Conservation (phyloP, 2,329 filamentous ascomycete species). For the Hymenoscyphus albidus region DNA sequence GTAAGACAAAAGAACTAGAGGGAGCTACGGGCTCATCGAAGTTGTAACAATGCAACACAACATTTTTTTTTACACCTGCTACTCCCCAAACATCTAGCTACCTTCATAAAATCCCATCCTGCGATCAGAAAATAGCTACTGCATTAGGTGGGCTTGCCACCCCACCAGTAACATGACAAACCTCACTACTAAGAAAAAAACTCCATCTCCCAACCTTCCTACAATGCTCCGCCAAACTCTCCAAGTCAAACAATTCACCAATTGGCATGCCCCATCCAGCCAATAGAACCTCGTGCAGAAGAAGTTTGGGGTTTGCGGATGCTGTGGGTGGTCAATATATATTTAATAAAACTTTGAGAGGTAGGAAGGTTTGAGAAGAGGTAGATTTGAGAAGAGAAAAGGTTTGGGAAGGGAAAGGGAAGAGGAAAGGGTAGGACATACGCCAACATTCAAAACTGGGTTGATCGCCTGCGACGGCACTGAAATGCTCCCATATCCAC, state of each 20-base stretch:
- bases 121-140: conserved; percentile 20
- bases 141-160: conserved; percentile 31
- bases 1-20: conserved; percentile 51
- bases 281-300: conserved; percentile 19
- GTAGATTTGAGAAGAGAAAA: background rate
- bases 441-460: conserved; percentile 30
- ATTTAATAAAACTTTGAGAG: background rate
- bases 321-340: background rate
- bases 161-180: conserved; percentile 44
- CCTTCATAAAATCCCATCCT: too few species aligned
- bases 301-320: background rate
- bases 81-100: background rate
- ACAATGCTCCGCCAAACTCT: conserved; percentile 41
- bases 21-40: conserved; percentile 39
- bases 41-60: conserved; percentile 34
- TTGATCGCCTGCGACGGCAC: conserved; percentile 29
- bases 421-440: background rate
- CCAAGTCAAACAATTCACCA: conserved; percentile 33
- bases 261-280: conserved; percentile 31
- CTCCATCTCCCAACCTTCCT: conserved; percentile 50
- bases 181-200: conserved; percentile 60
- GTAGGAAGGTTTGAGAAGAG: background rate
- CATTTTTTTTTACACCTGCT: background rate
- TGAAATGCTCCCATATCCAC: conserved; percentile 33
- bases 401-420: background rate